These are phyloP conservation scores for Globisporangium emineosum DNA, from an alignment of 352 stramenopile genomes.

Conservation along the genomic window DNA sequence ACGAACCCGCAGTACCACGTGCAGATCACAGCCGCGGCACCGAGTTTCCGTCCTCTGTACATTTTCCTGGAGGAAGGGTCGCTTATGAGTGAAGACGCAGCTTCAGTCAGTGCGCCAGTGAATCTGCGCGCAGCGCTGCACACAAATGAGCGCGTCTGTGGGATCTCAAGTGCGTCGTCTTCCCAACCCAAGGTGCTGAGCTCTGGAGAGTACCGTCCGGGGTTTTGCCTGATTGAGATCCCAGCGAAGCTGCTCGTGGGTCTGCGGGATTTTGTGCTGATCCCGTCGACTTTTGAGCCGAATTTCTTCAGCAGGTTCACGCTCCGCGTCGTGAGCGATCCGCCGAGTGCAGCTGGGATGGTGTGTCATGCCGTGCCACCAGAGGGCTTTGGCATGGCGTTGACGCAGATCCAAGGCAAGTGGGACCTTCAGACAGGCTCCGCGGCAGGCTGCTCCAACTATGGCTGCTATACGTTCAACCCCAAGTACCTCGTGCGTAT, in stretches of 20 bases:
- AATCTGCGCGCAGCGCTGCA: constrained; percentile 67
- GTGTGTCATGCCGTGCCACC: constrained; percentile 32
- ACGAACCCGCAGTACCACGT: constrained; percentile 78
- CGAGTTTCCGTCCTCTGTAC: constrained; percentile 36
- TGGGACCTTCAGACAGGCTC: constrained; percentile 61
- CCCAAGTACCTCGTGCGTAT: constrained; percentile 72
- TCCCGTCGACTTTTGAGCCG: constrained; percentile 76
- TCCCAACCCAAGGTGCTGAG: constrained; percentile 36
- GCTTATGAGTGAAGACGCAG: constrained; percentile 29
- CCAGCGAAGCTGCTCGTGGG: constrained; percentile 21
- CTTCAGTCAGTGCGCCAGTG: constrained; percentile 36
- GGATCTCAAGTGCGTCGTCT: constrained; percentile 27
- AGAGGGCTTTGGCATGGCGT: constrained; percentile 56
- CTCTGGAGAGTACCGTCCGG: constrained; percentile 74
- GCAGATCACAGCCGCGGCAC: constrained; percentile 15
- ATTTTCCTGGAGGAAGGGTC: constrained; percentile 60
- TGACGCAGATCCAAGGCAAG: constrained; percentile 31
- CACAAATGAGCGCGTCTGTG: constrained; percentile 42
- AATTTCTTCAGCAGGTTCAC: constrained; percentile 40
- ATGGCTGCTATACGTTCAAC: constrained; percentile 83
- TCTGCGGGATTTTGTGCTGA: constrained; percentile 51
- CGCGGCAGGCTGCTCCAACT: constrained; percentile 70
- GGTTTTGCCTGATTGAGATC: constrained; percentile 74
- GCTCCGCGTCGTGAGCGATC: constrained; percentile 57
- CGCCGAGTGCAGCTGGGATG: constrained; percentile 28